Conservation (phyloP, 139 green algal species). For the Chlorella sp. region DNA sequence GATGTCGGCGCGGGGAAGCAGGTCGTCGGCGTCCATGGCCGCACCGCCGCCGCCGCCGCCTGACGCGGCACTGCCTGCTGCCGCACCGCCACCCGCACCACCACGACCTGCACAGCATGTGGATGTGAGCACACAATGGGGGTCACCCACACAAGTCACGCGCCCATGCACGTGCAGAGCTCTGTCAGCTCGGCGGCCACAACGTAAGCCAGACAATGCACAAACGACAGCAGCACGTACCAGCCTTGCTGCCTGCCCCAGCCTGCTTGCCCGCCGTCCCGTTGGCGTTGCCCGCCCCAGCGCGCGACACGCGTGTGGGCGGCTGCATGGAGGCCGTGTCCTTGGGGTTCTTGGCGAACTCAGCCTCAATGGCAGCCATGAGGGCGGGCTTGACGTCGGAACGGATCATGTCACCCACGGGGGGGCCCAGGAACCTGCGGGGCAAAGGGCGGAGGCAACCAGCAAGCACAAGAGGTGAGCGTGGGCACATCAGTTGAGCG, state of each 20-base stretch:
- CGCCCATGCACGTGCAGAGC: too few relatives aligned
- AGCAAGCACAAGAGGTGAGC: too few relatives aligned
- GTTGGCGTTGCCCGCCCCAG: conserved; percentile 14
- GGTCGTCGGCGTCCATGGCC: conserved; percentile 49
- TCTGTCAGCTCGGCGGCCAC: too few relatives aligned
- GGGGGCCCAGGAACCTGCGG: conserved; percentile 58
- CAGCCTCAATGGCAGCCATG: conserved; percentile 77
- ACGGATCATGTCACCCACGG: conserved; percentile 43
- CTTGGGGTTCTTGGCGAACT: conserved; percentile 79
- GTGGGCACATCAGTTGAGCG: background rate
- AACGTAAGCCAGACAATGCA: too few relatives aligned
- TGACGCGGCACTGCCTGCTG: background rate
- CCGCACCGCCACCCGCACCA: too few relatives aligned
- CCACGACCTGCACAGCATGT: too few relatives aligned
- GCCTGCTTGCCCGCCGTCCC: background rate
- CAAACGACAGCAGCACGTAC: conserved; percentile 7
- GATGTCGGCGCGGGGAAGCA: conserved; percentile 77
- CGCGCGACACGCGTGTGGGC: too few relatives aligned
- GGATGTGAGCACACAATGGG: too few relatives aligned
- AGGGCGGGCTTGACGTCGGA: conserved; percentile 89
- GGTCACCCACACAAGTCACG: too few relatives aligned
- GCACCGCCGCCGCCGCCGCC: conserved; percentile 1
- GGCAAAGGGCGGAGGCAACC: too few relatives aligned
- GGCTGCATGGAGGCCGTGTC: conserved; percentile 17
- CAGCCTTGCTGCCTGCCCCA: background rate